Conservation (phyloP, 495 filamentous ascomycete genomes). For the Astrocystis sublimbata region DNA sequence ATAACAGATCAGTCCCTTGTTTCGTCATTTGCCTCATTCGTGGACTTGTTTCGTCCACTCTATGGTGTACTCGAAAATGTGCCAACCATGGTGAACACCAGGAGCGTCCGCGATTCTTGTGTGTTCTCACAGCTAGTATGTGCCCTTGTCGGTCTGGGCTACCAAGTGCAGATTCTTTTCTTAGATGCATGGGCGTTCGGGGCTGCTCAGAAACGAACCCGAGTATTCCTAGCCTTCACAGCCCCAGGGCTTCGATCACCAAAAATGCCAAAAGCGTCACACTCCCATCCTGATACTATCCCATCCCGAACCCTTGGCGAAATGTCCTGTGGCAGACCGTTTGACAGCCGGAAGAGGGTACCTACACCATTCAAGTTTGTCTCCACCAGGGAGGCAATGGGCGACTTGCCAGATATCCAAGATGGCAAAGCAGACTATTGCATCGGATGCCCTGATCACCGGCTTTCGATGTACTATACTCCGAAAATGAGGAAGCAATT, state of each 20-base stretch:
- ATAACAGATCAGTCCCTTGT: conserved; percentile 61
- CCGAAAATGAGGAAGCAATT: conserved; percentile 34
- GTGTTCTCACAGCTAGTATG: conserved; percentile 68
- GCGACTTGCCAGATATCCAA: conserved; percentile 60
- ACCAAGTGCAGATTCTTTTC: conserved; percentile 64
- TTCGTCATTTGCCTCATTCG: conserved; percentile 68
- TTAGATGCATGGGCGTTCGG: conserved; percentile 71
- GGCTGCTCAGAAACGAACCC: conserved; percentile 58
- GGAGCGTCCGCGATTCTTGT: conserved; percentile 48
- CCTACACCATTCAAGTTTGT: conserved; percentile 59
- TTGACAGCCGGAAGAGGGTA: conserved; percentile 51
- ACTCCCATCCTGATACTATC: conserved; percentile 52
- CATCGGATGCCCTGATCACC: conserved; percentile 65
- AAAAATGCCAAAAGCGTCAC: conserved; percentile 57
- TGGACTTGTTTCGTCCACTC: conserved; percentile 71
- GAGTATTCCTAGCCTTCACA: conserved; percentile 66
- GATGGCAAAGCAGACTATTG: conserved; percentile 57
- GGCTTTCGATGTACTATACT: conserved; percentile 39
- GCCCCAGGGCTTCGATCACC: conserved; percentile 60
- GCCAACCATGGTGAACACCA: conserved; percentile 52
- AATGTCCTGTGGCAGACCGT: conserved; percentile 60
- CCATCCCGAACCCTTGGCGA: conserved; percentile 49
- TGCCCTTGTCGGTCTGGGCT: conserved; percentile 69
- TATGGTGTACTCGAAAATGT: conserved; percentile 79
- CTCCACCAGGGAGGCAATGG: conserved; percentile 49